Evolutionary conservation across 1,284 basidiomycete genomes (phyloP), one percentile per base, ranked within the genome.

Genomic region (Boletellus deceptivus): DNA sequence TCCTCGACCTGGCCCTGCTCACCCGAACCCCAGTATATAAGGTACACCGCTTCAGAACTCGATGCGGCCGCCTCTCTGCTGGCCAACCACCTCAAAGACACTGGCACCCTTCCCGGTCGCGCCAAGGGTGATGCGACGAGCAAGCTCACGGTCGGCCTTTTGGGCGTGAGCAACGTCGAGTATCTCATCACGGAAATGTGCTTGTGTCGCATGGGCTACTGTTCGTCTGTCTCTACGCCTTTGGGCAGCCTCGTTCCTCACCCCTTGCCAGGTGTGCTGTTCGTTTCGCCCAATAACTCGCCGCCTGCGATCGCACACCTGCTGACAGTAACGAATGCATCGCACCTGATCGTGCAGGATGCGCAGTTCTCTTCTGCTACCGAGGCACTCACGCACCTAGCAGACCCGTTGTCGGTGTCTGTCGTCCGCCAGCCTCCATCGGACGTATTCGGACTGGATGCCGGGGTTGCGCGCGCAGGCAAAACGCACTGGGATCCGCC

Each of bases 241-340:
- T 29, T 11, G 10, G 9, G 10, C 27, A 10, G 27, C 10, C 27
- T 11, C 10, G 27, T 29, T 29, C 27, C 27, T 29, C 37, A 2
- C 1, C 17, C 11, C 31, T 24, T 17, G 20, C 34, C 20, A 68
- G 62, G 62, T 14, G 54, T 68, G 1, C 68, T 80, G 14, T 66
- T 81, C 3, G 63, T 81, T n/a, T 78, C 75, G 5, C 73, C 77
- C 39, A 82, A 84, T 66, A 84, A 83, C 62, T 78, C 78, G 0
- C 70, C 77, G 0, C 68, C 79, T 1, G 80, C 82, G 4, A 22
- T 82, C 27, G 78, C 78, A 0, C 80, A 84, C 58, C 68, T 86
- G 40, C 70, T 76, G 59, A 72, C 73, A 35, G 59, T 71, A n/a
- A 83, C 80, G 2, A 64, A 72, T 10, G 65, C 76, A 0, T 65